phyloP scores from a whole-genome alignment of 2,329 filamentous ascomycete genomes.

The Alternaria viburni region DNA sequence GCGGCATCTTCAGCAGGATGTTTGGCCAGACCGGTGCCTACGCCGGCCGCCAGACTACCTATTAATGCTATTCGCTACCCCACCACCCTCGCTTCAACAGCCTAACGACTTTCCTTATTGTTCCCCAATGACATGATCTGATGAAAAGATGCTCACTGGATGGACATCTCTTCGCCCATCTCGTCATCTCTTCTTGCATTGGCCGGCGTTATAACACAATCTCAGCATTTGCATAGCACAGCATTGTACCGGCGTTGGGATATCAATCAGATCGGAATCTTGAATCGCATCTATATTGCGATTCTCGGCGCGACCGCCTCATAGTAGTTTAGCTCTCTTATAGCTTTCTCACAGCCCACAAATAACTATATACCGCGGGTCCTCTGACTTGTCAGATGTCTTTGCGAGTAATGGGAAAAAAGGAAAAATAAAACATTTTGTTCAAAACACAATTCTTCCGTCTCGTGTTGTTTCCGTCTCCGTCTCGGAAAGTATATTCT shows the following conservation, averaged over 20 bases:
- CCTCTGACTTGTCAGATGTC: not conserved
- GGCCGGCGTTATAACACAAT: constrained; percentile 8
- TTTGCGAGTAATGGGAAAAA: constrained; percentile 14
- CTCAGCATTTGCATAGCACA: constrained; percentile 12
- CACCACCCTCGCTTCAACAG: constrained; percentile 30
- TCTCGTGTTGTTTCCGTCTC: not conserved
- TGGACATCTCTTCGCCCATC: constrained; percentile 16
- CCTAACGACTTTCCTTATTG: constrained; percentile 23
- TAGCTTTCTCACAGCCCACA: not conserved
- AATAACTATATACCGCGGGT: not conserved
- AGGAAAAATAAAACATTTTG: constrained; percentile 11
- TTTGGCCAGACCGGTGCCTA: constrained; percentile 39
- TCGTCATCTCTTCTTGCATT: constrained; percentile 8
- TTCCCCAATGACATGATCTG: constrained; percentile 15
- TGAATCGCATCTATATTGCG: constrained; percentile 6
- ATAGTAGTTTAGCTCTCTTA: not conserved
- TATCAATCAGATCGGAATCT: constrained; percentile 4
- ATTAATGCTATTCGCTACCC: constrained; percentile 37
- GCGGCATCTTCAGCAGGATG: constrained; percentile 49
- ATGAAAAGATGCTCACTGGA: constrained; percentile 16
- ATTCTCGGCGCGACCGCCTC: not conserved
- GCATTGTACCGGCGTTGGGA: constrained; percentile 13
- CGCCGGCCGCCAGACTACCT: constrained; percentile 34
- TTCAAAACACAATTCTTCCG: not conserved
- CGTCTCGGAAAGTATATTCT: constrained; percentile 1